Evolutionary conservation across 257 asterid species (phyloP).

Genomic region (Solanum microdontum): DNA sequence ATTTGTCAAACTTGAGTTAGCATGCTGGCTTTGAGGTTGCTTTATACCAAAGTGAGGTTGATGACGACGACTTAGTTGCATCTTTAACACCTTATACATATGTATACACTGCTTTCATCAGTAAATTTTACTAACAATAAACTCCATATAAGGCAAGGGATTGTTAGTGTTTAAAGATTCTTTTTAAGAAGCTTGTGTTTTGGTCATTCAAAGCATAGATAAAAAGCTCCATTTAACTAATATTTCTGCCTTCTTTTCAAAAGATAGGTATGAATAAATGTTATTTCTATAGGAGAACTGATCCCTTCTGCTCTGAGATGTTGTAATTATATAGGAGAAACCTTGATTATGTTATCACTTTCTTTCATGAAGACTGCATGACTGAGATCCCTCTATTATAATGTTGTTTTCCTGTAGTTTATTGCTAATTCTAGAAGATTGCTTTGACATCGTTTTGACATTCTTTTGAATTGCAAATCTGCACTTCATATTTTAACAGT

Average conservation of each 20-base stretch:
- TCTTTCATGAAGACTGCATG: neutral
- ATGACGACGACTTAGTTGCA: neutral
- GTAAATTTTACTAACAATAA: neutral
- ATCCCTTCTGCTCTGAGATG: neutral
- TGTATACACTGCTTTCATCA: neutral
- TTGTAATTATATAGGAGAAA: neutral
- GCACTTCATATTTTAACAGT: neutral
- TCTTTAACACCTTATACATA: neutral
- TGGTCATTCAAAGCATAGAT: neutral
- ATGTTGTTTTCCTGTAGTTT: neutral
- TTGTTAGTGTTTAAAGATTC: neutral
- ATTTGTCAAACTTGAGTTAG: neutral
- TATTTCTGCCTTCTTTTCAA: neutral
- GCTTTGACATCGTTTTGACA: neutral
- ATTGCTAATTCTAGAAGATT: neutral
- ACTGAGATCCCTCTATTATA: neutral
- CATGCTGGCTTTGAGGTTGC: neutral
- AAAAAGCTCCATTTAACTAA: neutral
- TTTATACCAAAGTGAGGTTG: neutral
- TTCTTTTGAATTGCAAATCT: neutral
- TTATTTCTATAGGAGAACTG: neutral
- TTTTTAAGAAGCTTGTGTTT: neutral
- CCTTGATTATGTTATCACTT: neutral
- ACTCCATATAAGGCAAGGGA: neutral
- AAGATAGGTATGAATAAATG: neutral